Evolutionary conservation across 106 monocot genomes (phyloP).

Genomic region (Posidonia australis): DNA sequence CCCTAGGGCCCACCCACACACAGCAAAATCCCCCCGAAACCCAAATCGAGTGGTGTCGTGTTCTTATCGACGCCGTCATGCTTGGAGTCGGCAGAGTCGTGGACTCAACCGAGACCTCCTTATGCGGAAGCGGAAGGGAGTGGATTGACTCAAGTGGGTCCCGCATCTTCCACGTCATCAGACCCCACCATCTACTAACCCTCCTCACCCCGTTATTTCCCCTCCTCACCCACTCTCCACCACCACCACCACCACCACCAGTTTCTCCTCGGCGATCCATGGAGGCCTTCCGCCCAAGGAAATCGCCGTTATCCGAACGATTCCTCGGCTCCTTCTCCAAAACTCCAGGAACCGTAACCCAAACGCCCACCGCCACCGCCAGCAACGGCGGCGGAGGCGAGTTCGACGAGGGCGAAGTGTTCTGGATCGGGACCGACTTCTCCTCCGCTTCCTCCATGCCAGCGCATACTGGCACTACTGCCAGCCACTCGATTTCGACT

Average conservation of each 20-base stretch:
- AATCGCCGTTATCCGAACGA: conserved; percentile 1
- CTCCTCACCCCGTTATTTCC: too few relatives aligned
- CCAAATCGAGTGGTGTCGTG: too few relatives aligned
- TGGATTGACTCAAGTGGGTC: too few relatives aligned
- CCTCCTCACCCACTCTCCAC: too few relatives aligned
- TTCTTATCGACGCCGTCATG: too few relatives aligned
- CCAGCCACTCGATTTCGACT: not conserved
- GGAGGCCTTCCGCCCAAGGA: not conserved
- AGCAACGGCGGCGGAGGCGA: not conserved
- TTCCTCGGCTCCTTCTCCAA: not conserved
- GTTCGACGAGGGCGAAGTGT: conserved; percentile 1
- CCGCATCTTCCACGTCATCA: not conserved
- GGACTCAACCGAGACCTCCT: too few relatives aligned
- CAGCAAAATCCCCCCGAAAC: too few relatives aligned
- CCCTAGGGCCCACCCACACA: too few relatives aligned
- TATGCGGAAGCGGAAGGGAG: too few relatives aligned
- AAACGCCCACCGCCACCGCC: not conserved
- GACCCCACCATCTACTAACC: too few relatives aligned
- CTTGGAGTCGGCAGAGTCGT: too few relatives aligned
- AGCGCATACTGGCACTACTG: not conserved
- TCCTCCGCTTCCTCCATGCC: not conserved
- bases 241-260: too few relatives aligned
- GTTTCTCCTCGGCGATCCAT: not conserved
- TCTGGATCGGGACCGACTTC: conserved; percentile 1
- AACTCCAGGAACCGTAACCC: not conserved